These are phyloP conservation scores for Acanthochlamys bracteata DNA, from an alignment of 106 monocot species.

Conservation along the genomic window DNA sequence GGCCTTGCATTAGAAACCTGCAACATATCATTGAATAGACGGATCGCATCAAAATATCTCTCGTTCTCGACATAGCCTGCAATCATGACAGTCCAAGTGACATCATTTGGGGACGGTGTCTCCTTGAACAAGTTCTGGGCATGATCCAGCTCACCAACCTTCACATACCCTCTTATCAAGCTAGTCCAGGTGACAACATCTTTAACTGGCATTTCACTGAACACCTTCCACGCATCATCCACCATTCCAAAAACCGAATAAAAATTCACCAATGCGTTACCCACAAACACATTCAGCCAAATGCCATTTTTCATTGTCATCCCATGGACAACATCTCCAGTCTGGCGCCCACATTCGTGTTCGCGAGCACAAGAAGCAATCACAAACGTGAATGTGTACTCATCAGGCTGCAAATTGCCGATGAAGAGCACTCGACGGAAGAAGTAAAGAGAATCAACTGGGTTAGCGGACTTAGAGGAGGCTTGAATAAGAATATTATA, in stretches of 20 bases:
- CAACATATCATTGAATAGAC: slow-evolving; percentile 30
- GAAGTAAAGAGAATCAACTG: background rate
- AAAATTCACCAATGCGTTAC: slow-evolving; percentile 18
- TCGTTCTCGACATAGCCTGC: slow-evolving; percentile 16
- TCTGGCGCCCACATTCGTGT: background rate
- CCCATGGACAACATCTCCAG: slow-evolving; percentile 10
- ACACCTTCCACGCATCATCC: slow-evolving; percentile 8
- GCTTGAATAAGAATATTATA: slow-evolving; percentile 26
- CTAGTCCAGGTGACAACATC: slow-evolving; percentile 22
- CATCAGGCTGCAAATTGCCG: slow-evolving; percentile 18
- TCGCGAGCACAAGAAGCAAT: slow-evolving; percentile 13
- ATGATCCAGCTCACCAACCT: slow-evolving; percentile 2
- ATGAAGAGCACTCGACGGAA: background rate
- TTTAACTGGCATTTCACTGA: slow-evolving; percentile 16
- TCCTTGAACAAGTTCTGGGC: slow-evolving; percentile 14
- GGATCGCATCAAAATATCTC: slow-evolving; percentile 24
- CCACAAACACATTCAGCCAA: slow-evolving; percentile 8
- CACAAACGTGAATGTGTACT: slow-evolving; percentile 24
- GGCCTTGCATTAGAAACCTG: background rate
- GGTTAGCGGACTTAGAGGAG: slow-evolving; percentile 3
- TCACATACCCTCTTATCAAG: slow-evolving; percentile 14
- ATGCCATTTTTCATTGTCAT: slow-evolving; percentile 3
- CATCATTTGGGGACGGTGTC: slow-evolving; percentile 13
- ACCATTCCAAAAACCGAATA: slow-evolving; percentile 10
- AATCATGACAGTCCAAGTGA: slow-evolving; percentile 22